These are phyloP conservation scores for Metschnikowia drakensbergensis DNA, from an alignment of 805 yeast species.

Conservation along the genomic window DNA sequence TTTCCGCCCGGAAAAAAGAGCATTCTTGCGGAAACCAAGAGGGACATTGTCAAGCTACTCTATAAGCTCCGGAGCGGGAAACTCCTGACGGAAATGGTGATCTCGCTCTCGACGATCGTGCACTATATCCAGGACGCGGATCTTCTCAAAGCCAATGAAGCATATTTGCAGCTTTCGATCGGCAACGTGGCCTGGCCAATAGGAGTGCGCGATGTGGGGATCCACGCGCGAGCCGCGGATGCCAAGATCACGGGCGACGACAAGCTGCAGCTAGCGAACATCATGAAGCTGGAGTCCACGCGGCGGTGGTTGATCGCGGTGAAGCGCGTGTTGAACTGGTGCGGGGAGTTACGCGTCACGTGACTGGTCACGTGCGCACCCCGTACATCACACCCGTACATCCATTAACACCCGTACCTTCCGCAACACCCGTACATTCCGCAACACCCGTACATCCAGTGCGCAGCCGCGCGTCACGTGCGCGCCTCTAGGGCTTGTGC, in stretches of 20 bases:
- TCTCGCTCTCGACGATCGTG: constrained; percentile 56
- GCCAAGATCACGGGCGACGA: constrained; percentile 50
- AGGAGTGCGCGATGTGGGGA: constrained; percentile 75
- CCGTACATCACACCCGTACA: not conserved
- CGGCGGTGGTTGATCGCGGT: constrained; percentile 73
- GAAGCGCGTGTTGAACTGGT: constrained; percentile 58
- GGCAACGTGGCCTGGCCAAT: constrained; percentile 94
- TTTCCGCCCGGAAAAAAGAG: not conserved
- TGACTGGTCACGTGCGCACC: not conserved
- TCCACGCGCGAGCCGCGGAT: constrained; percentile 69
- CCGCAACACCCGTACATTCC: not conserved
- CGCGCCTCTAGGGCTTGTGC: constrained; percentile 15
- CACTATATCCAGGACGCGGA: constrained; percentile 55
- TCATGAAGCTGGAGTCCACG: constrained; percentile 74
- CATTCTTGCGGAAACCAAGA: constrained; percentile 33
- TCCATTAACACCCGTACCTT: not conserved
- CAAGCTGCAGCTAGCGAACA: constrained; percentile 51
- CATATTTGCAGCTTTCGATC: constrained; percentile 70
- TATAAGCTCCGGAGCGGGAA: constrained; percentile 33
- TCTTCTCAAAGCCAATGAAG: constrained; percentile 54
- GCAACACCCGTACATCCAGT: too few species aligned
- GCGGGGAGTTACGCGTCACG: constrained; percentile 7
- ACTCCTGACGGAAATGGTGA: constrained; percentile 45
- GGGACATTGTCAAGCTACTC: constrained; percentile 50
- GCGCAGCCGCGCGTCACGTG: not conserved